phyloP scores from a whole-genome alignment of 225 moss, liverwort and hornwort genomes.

The Neckera pumila region DNA sequence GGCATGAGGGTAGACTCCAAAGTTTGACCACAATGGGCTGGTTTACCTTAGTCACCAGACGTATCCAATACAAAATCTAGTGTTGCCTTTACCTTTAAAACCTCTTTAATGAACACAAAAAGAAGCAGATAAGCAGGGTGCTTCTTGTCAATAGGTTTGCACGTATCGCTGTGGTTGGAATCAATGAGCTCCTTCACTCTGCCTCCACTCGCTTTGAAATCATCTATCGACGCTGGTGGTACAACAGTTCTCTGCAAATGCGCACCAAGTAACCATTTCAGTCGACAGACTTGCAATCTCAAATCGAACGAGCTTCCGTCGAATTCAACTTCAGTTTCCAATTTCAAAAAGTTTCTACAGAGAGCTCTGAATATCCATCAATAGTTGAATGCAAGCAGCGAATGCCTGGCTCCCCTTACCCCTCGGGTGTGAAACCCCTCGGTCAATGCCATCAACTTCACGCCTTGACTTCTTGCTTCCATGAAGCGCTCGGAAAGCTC shows the following conservation, averaged over 20 bases:
- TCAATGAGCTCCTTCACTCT: neutral
- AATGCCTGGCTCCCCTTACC: neutral
- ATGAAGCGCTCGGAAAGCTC: neutral
- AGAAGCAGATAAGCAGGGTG: neutral
- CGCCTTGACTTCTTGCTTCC: neutral
- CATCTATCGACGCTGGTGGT: neutral
- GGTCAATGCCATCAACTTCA: conserved; percentile 7
- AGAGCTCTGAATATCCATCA: neutral
- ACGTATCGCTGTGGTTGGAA: neutral
- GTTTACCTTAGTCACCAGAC: neutral
- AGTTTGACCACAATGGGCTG: no score
- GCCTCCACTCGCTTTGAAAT: neutral
- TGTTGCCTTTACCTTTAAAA: neutral
- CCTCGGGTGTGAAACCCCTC: conserved; percentile 8
- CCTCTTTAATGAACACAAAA: neutral
- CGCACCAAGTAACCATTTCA: neutral
- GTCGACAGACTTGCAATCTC: neutral
- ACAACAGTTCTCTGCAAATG: neutral
- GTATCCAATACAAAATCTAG: neutral
- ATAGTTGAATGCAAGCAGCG: neutral
- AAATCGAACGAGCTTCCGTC: neutral
- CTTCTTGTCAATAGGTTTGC: neutral
- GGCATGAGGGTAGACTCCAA: no score
- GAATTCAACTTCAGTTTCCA: neutral
- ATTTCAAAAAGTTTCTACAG: no score